Percentiles rank a stretch among this genome's conserved stretches.
Evolutionary conservation across 2,329 filamentous ascomycete genomes (phyloP).

Genomic region (Aspergillus latus): DNA sequence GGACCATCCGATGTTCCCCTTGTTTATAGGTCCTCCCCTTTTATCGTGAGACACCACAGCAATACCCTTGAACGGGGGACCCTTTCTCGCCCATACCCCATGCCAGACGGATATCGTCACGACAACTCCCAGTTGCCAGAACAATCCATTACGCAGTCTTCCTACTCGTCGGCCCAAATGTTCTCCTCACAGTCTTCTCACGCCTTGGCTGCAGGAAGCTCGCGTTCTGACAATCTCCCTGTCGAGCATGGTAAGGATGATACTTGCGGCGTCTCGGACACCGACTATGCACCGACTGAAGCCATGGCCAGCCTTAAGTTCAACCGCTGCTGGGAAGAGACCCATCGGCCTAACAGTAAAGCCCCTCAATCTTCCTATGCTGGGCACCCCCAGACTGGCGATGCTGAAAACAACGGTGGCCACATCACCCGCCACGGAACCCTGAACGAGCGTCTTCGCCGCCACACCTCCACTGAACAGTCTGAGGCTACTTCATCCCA

Average conservation of each 20-base stretch:
- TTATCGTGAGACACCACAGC: neutral
- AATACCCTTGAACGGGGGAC: neutral
- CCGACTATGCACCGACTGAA: neutral
- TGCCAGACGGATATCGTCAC: neutral
- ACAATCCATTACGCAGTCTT: neutral
- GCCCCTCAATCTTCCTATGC: neutral
- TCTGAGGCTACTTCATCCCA: neutral
- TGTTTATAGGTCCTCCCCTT: neutral
- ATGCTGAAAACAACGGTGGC: neutral
- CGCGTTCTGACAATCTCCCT: neutral
- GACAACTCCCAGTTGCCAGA: neutral
- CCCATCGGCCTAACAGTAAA: neutral
- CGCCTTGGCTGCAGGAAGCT: neutral
- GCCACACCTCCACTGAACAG: too few relatives aligned
- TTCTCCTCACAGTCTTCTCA: neutral
- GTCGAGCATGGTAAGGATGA: neutral
- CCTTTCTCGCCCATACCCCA: neutral
- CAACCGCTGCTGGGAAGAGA: neutral
- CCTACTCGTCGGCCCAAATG: neutral
- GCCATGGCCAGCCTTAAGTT: neutral
- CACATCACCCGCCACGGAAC: neutral
- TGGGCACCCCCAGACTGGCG: neutral
- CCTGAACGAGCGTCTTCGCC: neutral
- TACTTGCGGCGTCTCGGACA: neutral
- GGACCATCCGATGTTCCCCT: neutral